Conservation (phyloP, 129 eudicot species). For the Ambrosia trifida region DNA sequence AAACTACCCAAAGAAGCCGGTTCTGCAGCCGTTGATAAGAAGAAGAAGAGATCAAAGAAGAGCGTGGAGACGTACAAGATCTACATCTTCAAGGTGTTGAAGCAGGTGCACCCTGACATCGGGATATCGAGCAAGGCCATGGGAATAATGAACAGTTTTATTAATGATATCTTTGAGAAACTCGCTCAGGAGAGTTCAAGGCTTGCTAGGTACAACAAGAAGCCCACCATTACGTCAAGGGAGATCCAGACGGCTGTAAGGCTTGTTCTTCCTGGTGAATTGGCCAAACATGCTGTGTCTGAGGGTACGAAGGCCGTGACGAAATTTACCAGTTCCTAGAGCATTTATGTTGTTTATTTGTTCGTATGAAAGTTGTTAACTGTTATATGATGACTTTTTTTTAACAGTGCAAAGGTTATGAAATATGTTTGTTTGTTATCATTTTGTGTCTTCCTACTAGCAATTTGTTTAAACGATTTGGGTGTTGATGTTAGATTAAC, state of each 20-base stretch:
- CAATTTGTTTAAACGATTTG: too few species aligned
- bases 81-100: constrained; percentile 74
- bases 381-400: background rate
- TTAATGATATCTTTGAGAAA: constrained; percentile 69
- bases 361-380: background rate
- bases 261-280: constrained; percentile 68
- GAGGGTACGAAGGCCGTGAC: constrained; percentile 76
- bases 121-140: constrained; percentile 71
- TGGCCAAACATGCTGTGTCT: constrained; percentile 75
- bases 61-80: constrained; percentile 73
- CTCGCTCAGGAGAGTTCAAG: constrained; percentile 65
- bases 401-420: background rate
- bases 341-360: too few species aligned
- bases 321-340: constrained; percentile 61
- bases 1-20: constrained; percentile 64
- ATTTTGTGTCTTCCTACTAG: background rate
- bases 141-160: constrained; percentile 73
- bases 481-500: too few species aligned
- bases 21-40: constrained; percentile 56
- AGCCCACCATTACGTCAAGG: constrained; percentile 68
- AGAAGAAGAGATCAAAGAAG: constrained; percentile 70
- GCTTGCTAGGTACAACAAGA: constrained; percentile 69
- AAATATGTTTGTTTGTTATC: background rate
- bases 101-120: constrained; percentile 67
- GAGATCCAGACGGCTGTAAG: constrained; percentile 74